Percentiles rank a stretch among this genome's conserved stretches.
These are phyloP conservation scores for Dendrobium officinale DNA, from an alignment of 106 monocot species.

Conservation along the genomic window DNA sequence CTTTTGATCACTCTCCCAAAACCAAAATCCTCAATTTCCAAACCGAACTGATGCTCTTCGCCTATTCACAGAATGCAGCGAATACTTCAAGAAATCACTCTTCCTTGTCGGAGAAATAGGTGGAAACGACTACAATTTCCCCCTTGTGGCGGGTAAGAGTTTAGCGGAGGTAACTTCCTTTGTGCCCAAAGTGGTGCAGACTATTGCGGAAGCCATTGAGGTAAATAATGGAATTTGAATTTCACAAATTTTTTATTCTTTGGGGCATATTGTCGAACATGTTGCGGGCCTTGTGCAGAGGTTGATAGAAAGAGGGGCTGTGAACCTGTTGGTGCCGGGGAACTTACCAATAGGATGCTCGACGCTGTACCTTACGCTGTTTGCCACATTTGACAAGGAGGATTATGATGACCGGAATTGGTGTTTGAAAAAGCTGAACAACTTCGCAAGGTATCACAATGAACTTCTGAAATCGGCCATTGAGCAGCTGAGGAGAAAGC, in stretches of 20 bases:
- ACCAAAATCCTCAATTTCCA: background rate
- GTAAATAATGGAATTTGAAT: background rate
- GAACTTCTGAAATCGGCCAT: conserved; percentile 23
- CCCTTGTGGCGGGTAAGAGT: conserved; percentile 14
- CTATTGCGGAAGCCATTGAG: conserved; percentile 7
- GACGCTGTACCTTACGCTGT: conserved; percentile 17
- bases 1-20: too few relatives aligned
- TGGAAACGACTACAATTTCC: conserved; percentile 43
- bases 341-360: conserved; percentile 49
- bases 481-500: conserved; percentile 5
- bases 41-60: background rate
- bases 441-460: conserved; percentile 39
- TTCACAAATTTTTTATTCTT: background rate
- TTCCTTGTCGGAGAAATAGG: conserved; percentile 58
- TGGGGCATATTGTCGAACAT: background rate
- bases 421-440: conserved; percentile 52
- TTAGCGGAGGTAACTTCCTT: conserved; percentile 17
- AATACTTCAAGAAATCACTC: conserved; percentile 16
- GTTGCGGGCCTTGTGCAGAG: background rate
- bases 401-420: conserved; percentile 43
- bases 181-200: conserved; percentile 28
- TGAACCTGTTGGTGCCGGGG: conserved; percentile 50
- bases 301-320: conserved; percentile 40
- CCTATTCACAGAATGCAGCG: background rate
- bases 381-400: conserved; percentile 4